Evolutionary conservation across 345 rosid genomes (phyloP).

Genomic region (Populus nigra): DNA sequence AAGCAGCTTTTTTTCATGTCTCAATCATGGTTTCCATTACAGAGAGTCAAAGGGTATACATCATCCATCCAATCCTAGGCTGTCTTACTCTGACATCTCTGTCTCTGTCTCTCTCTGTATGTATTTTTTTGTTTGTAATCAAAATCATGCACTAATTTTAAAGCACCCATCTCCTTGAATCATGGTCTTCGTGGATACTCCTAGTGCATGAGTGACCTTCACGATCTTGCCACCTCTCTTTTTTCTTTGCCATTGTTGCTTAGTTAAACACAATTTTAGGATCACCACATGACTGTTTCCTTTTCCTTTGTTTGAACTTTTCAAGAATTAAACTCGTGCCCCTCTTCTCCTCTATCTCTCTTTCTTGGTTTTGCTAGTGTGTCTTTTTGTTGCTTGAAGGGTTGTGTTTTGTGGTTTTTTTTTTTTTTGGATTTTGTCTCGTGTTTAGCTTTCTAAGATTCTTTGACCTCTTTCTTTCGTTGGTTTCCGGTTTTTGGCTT

Average conservation of each 20-base stretch:
- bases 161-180: slow-evolving; percentile 15
- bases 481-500: slow-evolving; percentile 12
- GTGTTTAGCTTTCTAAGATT: slow-evolving; percentile 12
- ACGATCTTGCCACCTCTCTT: slow-evolving; percentile 37
- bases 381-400: slow-evolving; percentile 26
- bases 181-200: slow-evolving; percentile 35
- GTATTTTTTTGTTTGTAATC: background rate
- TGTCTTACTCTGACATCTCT: background rate
- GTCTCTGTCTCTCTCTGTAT: background rate
- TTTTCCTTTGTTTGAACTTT: slow-evolving; percentile 36
- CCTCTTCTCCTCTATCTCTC: slow-evolving; percentile 14
- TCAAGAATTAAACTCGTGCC: slow-evolving; percentile 18
- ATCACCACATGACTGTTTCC: slow-evolving; percentile 78
- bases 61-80: background rate
- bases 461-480: slow-evolving; percentile 8
- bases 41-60: background rate
- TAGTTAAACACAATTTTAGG: slow-evolving; percentile 33
- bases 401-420: slow-evolving; percentile 25
- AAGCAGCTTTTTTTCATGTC: background rate
- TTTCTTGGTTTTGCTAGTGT: slow-evolving; percentile 21
- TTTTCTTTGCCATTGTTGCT: background rate
- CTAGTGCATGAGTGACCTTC: slow-evolving; percentile 29
- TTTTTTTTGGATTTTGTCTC: slow-evolving; percentile 2
- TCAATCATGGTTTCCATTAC: background rate
- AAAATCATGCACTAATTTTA: background rate